These are phyloP conservation scores for Aspergillus hancockii DNA, from an alignment of 495 filamentous ascomycete species.

Conservation along the genomic window DNA sequence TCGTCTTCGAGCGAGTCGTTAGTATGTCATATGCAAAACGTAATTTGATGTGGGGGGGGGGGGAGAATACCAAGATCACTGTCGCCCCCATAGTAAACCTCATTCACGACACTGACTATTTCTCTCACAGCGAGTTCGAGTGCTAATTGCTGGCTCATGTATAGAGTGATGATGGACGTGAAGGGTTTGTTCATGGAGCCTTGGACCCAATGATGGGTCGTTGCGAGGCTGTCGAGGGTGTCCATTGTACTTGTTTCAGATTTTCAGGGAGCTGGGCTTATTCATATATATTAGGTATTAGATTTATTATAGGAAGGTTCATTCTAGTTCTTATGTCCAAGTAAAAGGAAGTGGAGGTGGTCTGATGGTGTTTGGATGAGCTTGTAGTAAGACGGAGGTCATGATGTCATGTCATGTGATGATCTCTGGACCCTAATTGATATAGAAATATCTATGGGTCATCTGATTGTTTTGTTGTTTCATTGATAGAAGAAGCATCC, in stretches of 20 bases:
- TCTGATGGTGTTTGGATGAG: too few relatives aligned
- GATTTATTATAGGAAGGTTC: background rate
- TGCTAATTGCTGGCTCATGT: constrained; percentile 14
- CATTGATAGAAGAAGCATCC: too few relatives aligned
- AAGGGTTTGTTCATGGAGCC: constrained; percentile 13
- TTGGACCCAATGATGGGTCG: constrained; percentile 11
- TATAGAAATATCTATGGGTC: too few relatives aligned
- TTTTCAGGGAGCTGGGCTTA: too few relatives aligned
- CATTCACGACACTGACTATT: constrained; percentile 15
- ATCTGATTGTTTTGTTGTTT: too few relatives aligned
- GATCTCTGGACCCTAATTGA: too few relatives aligned
- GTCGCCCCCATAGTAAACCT: constrained; percentile 9
- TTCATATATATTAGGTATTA: background rate
- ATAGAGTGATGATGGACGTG: constrained; percentile 15
- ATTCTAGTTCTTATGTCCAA: too few relatives aligned
- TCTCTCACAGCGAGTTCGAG: constrained; percentile 9
- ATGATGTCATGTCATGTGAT: constrained; percentile 11
- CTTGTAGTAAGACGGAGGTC: background rate
- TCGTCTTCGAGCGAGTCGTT: constrained; percentile 1
- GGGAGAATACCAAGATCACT: constrained; percentile 9
- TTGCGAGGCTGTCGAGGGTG: constrained; percentile 10
- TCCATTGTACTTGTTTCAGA: background rate
- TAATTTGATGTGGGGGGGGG: background rate
- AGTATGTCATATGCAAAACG: background rate
- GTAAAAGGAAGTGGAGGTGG: background rate